phyloP scores from a whole-genome alignment of 169 alveolate species.

The Plasmodium knowlesi region DNA sequence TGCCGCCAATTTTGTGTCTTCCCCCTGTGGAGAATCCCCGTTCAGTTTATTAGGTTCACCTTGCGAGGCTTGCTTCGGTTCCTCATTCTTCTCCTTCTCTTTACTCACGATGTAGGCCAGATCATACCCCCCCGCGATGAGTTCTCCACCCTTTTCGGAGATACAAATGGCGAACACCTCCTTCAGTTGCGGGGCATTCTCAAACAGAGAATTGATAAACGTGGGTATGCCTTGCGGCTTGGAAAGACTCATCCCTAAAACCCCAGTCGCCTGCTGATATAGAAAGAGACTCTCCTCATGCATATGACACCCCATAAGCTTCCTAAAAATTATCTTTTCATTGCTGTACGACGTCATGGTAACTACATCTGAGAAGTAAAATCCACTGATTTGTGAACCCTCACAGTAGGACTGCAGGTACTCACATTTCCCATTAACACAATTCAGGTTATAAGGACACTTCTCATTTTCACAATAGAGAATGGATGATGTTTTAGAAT shows the following conservation, averaged over 20 bases:
- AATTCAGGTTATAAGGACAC: conserved; percentile 67
- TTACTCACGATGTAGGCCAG: neutral
- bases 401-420: conserved; percentile 80
- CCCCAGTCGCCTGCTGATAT: conserved; percentile 83
- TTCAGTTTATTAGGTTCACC: neutral
- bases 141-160: conserved; percentile 81
- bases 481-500: conserved; percentile 75
- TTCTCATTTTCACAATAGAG: conserved; percentile 52
- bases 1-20: neutral
- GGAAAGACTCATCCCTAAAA: conserved; percentile 78
- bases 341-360: conserved; percentile 36
- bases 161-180: conserved; percentile 76
- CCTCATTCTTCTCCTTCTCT: neutral
- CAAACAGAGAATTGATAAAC: conserved; percentile 44
- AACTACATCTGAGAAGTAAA: conserved; percentile 76
- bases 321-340: conserved; percentile 23
- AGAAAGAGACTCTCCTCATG: conserved; percentile 78
- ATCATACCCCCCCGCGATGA: conserved; percentile 80
- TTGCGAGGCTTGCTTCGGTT: neutral
- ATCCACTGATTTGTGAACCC: conserved; percentile 78
- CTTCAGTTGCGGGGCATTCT: conserved; percentile 2
- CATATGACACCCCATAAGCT: conserved; percentile 75
- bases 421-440: conserved; percentile 71
- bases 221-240: conserved; percentile 71
- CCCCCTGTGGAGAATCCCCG: neutral